Base-by-base conservation (phyloP, 345 rosid species). In the Citrus reticulata region DNA sequence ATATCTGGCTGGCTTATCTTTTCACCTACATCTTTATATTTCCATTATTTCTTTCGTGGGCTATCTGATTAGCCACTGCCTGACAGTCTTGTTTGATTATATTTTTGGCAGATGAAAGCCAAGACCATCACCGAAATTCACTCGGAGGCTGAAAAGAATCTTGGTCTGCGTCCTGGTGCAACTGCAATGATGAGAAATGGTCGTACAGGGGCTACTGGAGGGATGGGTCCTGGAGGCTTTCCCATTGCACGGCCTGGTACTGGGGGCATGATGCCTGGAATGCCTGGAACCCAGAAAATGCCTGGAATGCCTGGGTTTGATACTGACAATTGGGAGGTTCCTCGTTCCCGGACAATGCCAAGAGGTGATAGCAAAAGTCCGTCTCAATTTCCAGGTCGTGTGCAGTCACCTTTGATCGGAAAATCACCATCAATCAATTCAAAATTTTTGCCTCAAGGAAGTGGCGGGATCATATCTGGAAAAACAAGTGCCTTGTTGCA, bases 51-150 rank as follows among this genome's bases (percentile, higher is more conserved):
- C 16, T 24, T 73, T 66, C 9, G 25, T 35, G 5, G 25, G 30
- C 17, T 51, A 54, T 67, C 27, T 5, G 19, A 60, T 25, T 74
- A n/a, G 27, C 35, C 29, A 10, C 59, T 4, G 9, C 5, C 63
- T 73, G 42, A 73, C 40, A 68, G 62, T 58, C 66, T 20, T 46
- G 54, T 64, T 35, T 30, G 30, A 68, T 22, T 59, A 64, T 17
- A 51, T 35, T 32, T 35, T 63, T 83, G 35, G 82, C 86, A 93
- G 98, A 87, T 95, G 62, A 92, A 89, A 87, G 98, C 98, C 22
- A 95, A 93, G 82, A 95, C 93, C 35, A 93, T 93, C 30, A 89
- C 84, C 2, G 98, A 93, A 87, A 95, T 95, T 79, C 98, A 95
- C 83, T 85, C 94, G 8, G 98, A 95, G 78, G 98, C 98, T 68